Conservation (phyloP, 495 filamentous ascomycete species). For the Aspergillus mulundensis region DNA sequence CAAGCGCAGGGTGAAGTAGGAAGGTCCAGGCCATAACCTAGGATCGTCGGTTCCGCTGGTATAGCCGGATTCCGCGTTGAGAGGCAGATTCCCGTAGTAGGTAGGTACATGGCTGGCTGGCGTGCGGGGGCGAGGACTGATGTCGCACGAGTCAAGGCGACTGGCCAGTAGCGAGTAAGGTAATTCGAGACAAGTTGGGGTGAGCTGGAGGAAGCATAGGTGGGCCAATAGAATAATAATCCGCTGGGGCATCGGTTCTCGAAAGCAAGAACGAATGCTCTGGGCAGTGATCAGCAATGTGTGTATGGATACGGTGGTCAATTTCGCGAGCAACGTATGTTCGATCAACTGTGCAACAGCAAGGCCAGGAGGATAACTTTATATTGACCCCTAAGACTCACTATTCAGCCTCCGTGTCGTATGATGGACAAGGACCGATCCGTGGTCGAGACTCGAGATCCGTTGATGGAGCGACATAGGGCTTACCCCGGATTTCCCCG, state of each 20-base stretch:
- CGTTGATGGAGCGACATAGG: not conserved
- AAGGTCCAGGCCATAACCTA: not conserved
- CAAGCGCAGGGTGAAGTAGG: not conserved
- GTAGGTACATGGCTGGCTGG: not conserved
- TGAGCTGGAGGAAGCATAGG: not conserved
- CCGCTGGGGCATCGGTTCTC: not conserved
- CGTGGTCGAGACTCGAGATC: no score
- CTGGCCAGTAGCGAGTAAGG: not conserved
- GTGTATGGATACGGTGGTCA: not conserved
- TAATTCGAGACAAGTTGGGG: not conserved
- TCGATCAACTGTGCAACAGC: no score
- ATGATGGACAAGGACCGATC: not conserved
- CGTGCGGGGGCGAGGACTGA: no score
- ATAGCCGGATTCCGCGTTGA: slow-evolving; percentile 5
- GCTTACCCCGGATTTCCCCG: slow-evolving; percentile 8
- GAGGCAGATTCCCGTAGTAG: not conserved
- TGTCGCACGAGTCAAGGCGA: not conserved
- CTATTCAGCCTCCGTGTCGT: not conserved
- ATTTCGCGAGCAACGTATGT: no score
- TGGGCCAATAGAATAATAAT: not conserved
- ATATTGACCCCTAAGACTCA: not conserved
- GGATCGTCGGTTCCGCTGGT: slow-evolving; percentile 1
- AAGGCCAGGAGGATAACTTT: not conserved
- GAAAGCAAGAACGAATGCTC: not conserved
- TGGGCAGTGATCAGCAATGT: not conserved